Evolutionary conservation across 768 basidiomycete genomes (phyloP).

Genomic region (Plicaturopsis crispa): DNA sequence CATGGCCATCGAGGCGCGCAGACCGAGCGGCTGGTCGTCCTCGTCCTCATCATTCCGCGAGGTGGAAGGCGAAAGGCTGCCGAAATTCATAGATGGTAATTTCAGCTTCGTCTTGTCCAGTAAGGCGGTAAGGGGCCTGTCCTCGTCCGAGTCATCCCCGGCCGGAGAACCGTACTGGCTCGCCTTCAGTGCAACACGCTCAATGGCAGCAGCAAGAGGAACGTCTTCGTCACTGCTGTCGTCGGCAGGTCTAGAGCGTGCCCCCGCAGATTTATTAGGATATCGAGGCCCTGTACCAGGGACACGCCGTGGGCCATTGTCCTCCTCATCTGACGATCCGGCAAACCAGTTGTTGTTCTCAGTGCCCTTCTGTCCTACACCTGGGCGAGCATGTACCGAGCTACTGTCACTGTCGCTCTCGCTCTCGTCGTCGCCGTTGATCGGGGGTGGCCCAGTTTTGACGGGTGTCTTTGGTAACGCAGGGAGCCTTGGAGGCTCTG

Average conservation of each 20-base stretch:
- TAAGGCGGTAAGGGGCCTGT: constrained; percentile 60
- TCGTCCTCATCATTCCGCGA: constrained; percentile 44
- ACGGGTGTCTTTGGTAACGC: constrained; percentile 25
- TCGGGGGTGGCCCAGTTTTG: constrained; percentile 20
- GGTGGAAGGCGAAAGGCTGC: constrained; percentile 16
- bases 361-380: constrained; percentile 10
- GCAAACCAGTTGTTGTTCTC: constrained; percentile 33
- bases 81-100: constrained; percentile 36
- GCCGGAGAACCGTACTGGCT: constrained; percentile 21
- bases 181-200: constrained; percentile 43
- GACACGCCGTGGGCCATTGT: constrained; percentile 41
- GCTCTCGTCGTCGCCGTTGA: constrained; percentile 34
- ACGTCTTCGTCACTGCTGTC: constrained; percentile 76
- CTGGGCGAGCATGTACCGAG: background rate
- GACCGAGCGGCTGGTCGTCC: constrained; percentile 65
- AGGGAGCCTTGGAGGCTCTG: constrained; percentile 23
- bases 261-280: constrained; percentile 22
- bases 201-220: constrained; percentile 61
- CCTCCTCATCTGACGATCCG: constrained; percentile 64
- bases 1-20: constrained; percentile 51
- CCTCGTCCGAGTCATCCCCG: constrained; percentile 59
- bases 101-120: constrained; percentile 38
- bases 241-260: constrained; percentile 14
- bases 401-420: constrained; percentile 46
- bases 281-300: constrained; percentile 54